Base-by-base conservation (phyloP, 139 green algal genomes). In the Edaphochlamys debaryana region DNA sequence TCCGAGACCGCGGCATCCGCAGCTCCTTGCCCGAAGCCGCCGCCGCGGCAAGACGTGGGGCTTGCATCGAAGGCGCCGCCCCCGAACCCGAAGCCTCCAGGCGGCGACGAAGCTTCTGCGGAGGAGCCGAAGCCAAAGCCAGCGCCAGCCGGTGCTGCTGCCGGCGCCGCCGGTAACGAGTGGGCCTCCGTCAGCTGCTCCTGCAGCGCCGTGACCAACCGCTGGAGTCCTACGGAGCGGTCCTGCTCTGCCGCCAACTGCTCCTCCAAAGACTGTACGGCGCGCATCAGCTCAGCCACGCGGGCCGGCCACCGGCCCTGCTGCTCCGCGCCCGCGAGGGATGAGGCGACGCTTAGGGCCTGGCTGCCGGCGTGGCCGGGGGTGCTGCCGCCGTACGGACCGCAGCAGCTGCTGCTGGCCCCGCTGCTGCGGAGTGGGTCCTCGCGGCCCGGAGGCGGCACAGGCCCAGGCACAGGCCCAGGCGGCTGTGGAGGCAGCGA, bases 161-260 rank as follows among this genome's bases (percentile, higher is more conserved):
- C 56, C 56, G 25, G 15, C 17, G 25, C 56, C 56, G 23, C 23
- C 56, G 56, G 45, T 54, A 9, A 54, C 45, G 13, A 22, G 45
- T 67, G n/a, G 1, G 73, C 73, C 73, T 56, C 54, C 37, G 34
- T 15, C 56, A 80, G 73, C 73, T 80, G 73, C 58, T 69, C 73
- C 40, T 80, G 60, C 30, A 81, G 75, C 75, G 50, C 60, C 75
- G 60, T 40, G 56, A 82, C 76, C 76, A 74, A 41, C 6, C 32
- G 32, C 76, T 73, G 42, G 42, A 82, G 76, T 6, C 63, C 63
- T 13, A 52, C 63, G 13, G 41, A 41, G 27, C 76, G 62, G 22
- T 82, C 76, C 42, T 48, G 42, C 45, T 82, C 76, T 42, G 32
- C 56, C 4, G n/a, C 42, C 62, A 82, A 32, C 32, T 20, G 22